Conservation (phyloP, 805 yeast species). For the Pichia phayaonensis region DNA sequence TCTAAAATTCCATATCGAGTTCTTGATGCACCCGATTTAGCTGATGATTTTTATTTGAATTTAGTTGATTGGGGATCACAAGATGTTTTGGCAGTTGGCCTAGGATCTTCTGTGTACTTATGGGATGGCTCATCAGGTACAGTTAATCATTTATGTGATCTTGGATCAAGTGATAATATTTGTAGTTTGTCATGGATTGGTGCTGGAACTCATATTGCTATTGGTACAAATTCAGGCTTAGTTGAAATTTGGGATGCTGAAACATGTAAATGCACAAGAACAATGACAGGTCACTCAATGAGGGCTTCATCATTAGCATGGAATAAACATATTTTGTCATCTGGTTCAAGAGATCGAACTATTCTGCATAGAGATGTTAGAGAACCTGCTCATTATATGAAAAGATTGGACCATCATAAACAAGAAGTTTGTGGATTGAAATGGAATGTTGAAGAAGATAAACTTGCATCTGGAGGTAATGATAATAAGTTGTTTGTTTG, state of each 20-base stretch:
- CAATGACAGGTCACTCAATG: conserved; percentile 85
- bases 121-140: conserved; percentile 86
- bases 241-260: conserved; percentile 96
- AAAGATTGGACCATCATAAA: conserved; percentile 60
- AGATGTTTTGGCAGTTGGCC: conserved; percentile 82
- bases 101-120: conserved; percentile 79
- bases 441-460: conserved; percentile 90
- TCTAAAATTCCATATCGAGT: conserved; percentile 87
- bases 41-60: conserved; percentile 89
- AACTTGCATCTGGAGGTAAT: conserved; percentile 91
- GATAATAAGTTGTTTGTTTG: conserved; percentile 83
- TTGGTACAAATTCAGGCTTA: conserved; percentile 79
- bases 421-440: conserved; percentile 96
- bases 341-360: conserved; percentile 81
- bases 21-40: conserved; percentile 90
- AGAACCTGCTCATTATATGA: conserved; percentile 71
- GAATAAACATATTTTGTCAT: conserved; percentile 83
- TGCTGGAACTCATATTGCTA: conserved; percentile 88
- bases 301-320: conserved; percentile 87
- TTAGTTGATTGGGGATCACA: conserved; percentile 93
- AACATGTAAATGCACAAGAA: conserved; percentile 71
- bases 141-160: conserved; percentile 72
- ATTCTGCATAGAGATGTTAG: conserved; percentile 91
- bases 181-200: conserved; percentile 92
- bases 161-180: conserved; percentile 57